A percentile compares a stretch with the other conserved stretches of the same genome.
Conservation (phyloP, 345 rosid species). For the Eucalyptus cloeziana region DNA sequence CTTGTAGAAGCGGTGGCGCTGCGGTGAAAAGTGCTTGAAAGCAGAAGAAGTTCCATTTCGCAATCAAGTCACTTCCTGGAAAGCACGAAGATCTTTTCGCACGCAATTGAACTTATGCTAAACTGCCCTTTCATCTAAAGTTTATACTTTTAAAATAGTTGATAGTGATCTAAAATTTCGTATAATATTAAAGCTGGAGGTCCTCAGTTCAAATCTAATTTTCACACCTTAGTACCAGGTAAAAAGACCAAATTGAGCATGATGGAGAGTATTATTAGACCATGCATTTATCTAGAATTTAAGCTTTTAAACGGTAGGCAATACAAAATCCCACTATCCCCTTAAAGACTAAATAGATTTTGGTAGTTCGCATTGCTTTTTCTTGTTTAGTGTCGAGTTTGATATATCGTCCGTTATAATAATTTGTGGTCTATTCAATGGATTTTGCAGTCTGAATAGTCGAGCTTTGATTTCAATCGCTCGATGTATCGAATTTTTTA, state of each 20-base stretch:
- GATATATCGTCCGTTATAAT: neutral
- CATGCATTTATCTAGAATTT: too few relatives aligned
- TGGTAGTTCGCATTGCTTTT: neutral
- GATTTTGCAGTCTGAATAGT: neutral
- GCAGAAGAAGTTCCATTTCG: neutral
- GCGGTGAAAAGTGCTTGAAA: neutral
- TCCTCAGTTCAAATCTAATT: too few relatives aligned
- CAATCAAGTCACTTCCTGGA: neutral
- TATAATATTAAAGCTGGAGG: fast-evolving
- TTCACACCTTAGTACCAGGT: too few relatives aligned
- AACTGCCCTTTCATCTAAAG: too few relatives aligned
- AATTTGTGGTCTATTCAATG: fast-evolving
- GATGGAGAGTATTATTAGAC: too few relatives aligned
- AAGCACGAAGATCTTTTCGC: neutral
- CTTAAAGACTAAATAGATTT: too few relatives aligned
- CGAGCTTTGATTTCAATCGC: neutral
- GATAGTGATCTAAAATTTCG: fast-evolving
- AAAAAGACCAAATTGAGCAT: too few relatives aligned
- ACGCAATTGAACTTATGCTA: neutral
- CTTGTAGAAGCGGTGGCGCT: neutral
- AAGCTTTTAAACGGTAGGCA: too few relatives aligned
- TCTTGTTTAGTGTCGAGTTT: neutral
- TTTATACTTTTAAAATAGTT: too few relatives aligned
- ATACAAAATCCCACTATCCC: too few relatives aligned
- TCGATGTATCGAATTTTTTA: fast-evolving